A percentile compares a stretch with the other conserved stretches of the same genome.
phyloP scores from a whole-genome alignment of 129 eudicot species.

The Helianthus annuus region HanXRQr2.0-SUNRISE NC_035443.2:6887457-6887956 shows the following conservation, averaged over 20 bases:
- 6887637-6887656: background rate
- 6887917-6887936: slow-evolving; percentile 54
- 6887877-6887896: slow-evolving; percentile 79
- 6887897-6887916: slow-evolving; percentile 45
- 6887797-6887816: slow-evolving; percentile 59
- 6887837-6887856: slow-evolving; percentile 65
- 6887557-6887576: background rate
- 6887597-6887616: background rate
- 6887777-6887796: slow-evolving; percentile 73
- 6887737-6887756: background rate
- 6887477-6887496: background rate
- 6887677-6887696: background rate
- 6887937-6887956: slow-evolving; percentile 44
- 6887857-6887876: slow-evolving; percentile 79
- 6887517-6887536: background rate
- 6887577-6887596: background rate
- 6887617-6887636: background rate
- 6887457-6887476: background rate
- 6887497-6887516: background rate
- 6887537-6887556: background rate
- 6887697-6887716: background rate
- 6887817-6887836: slow-evolving; percentile 64
- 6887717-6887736: slow-evolving; percentile 1
- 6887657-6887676: background rate
- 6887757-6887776: slow-evolving; percentile 46